Percentiles rank a stretch among this genome's conserved stretches.
Evolutionary conservation across 371 early-diverging fungal species (phyloP).

Genomic region (Apophysomyces sp.): DNA sequence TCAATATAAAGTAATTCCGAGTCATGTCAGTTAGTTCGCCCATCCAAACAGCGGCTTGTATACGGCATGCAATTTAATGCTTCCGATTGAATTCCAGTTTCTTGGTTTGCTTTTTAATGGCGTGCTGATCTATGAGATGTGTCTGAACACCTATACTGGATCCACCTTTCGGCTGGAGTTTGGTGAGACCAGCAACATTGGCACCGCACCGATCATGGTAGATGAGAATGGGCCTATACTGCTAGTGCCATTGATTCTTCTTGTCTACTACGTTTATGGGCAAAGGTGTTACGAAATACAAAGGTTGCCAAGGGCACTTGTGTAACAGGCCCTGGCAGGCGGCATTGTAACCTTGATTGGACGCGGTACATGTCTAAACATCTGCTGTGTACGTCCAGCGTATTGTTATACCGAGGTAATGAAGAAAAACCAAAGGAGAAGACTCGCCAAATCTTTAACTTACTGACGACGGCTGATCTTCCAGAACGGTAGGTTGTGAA

Average conservation of each 20-base stretch:
- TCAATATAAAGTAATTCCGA: too few relatives aligned
- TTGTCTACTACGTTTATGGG: constrained; percentile 90
- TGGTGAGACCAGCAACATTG: constrained; percentile 78
- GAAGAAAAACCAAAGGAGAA: constrained; percentile 80
- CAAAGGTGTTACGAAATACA: constrained; percentile 73
- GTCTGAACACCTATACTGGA: constrained; percentile 84
- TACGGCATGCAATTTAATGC: too few relatives aligned
- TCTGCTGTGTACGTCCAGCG: constrained; percentile 90
- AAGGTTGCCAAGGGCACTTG: not conserved
- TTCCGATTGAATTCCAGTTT: too few relatives aligned
- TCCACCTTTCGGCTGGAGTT: constrained; percentile 71
- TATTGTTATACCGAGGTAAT: constrained; percentile 74
- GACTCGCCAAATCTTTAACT: constrained; percentile 86
- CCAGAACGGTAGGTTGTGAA: constrained; percentile 65
- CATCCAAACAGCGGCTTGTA: too few relatives aligned
- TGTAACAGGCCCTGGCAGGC: constrained; percentile 63
- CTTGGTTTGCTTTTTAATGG: constrained; percentile 73
- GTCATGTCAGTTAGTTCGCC: too few relatives aligned
- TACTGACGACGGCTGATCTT: constrained; percentile 89
- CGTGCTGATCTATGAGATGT: constrained; percentile 68
- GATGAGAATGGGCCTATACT: constrained; percentile 88
- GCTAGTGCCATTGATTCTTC: constrained; percentile 89
- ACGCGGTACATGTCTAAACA: constrained; percentile 92
- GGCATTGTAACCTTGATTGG: constrained; percentile 90
- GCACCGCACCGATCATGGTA: constrained; percentile 81